Base-by-base conservation (phyloP, 2,329 filamentous ascomycete species). In the Alternaria incomplexa region DNA sequence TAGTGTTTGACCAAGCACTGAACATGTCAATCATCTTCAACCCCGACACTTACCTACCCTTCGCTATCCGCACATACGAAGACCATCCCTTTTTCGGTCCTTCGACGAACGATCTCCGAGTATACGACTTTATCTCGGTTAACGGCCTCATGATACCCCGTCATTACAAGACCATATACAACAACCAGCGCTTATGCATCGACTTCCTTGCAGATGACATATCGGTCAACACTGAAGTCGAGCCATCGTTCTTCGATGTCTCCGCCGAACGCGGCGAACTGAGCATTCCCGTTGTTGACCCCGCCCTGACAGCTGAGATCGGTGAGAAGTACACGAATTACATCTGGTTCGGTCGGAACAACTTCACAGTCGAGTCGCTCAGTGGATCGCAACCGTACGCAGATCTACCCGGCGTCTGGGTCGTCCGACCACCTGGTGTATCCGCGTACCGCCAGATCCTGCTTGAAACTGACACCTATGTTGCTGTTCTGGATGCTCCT, bases 21-120 rank as follows among this genome's bases (percentile, higher is more conserved):
- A 45, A 50, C 45, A 50, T 50, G 17, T 30, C 55, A 17, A 45
- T 57, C 20, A n/a, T 57, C 11, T 57, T 58, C 28, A 28, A 58
- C 51, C 56, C 44, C 13, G 46, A 58, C 15, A 58, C 56, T 20
- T 36, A 52, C 40, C 30, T 58, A 5, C 56, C 56, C 17, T 51
- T 47, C 28, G 25, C 36, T 30, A 52, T 58, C 46, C 56, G 56
- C 22, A 32, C 56, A 25, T 51, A 36, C 10, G 56, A 58, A 23
- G 28, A 52, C 22, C 56, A 58, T 52, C 56, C 56, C 45, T 25
- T 58, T 12, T 51, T 28, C 9, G 46, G 56, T 8, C 46, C 25
- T 15, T 52, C 56, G 15, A 58, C 56, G 25, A 40, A 58, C 26
- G 56, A 58, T 17, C 23, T 58, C 17, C 26, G 28, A 23, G 25